Base-by-base conservation (phyloP, 805 yeast genomes). In the Kluyveromyces lactis region DNA sequence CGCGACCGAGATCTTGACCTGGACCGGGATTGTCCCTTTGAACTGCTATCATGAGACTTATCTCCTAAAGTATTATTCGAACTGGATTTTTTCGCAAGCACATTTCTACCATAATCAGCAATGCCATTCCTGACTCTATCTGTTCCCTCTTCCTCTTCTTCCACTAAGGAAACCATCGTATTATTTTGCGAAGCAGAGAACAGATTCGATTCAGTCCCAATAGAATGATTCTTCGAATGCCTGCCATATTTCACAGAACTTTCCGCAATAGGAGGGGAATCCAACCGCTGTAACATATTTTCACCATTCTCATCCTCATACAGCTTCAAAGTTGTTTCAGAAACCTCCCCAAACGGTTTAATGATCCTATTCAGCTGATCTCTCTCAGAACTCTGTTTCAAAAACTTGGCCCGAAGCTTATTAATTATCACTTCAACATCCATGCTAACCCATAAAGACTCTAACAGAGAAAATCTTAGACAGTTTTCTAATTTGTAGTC, bases 211-310 rank as follows among this genome's bases (percentile, higher is more conserved):
- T 15, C 12, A 16, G 33, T 30, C n/a, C 21, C 33, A 5, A 7
- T 11, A 8, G 17, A 8, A 32, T 18, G 6, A n/a, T n/a, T 21
- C 7, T 6, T 15, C 7, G 17, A 8, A 8, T 12, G 12, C 5
- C 26, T 18, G 16, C 35, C 18, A 21, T 18, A 26, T 8, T 36
- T 42, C 36, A 40, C 23, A 16, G 26, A 41, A 32, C 45, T 43
- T 15, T 42, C 44, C 0, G 56, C 43, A 8, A 58, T 50, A 0
- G 64, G 63, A 3, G 63, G 63, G 3, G 64, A 59, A 27, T 55
- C 53, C 23, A 56, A 35, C 11, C 44, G 41, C 3, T 41, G 40
- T 8, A 58, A 29, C 26, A 53, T 26, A 40, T 46, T 45, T 3
- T 24, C 16, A 0, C 60, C 61, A 37, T 55, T 47, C 6, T 44